These are phyloP conservation scores for Mrakia gelida DNA, from an alignment of 768 basidiomycete genomes.

Conservation along the genomic window DNA sequence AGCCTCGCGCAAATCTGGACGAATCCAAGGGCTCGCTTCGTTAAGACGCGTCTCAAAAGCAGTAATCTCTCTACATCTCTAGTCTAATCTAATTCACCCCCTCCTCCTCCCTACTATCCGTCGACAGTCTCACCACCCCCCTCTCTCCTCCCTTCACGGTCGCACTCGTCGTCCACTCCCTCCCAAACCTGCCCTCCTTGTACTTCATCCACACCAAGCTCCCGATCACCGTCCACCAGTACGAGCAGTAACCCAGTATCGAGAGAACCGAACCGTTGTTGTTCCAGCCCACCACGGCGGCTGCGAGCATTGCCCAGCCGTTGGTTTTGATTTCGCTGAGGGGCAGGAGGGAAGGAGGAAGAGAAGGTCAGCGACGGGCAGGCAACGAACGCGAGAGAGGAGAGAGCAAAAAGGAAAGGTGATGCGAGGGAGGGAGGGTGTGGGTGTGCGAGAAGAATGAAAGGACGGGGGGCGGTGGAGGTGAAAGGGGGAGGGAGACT, in stretches of 20 bases:
- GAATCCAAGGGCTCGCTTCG: too few species aligned
- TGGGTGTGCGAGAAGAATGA: background rate
- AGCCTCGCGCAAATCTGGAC: background rate
- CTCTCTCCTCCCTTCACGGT: background rate
- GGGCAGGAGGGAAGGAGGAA: background rate
- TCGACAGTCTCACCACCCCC: background rate
- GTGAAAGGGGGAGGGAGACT: background rate
- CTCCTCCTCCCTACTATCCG: background rate
- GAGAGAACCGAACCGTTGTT: conserved; percentile 25
- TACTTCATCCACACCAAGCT: conserved; percentile 22
- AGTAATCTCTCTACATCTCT: too few species aligned
- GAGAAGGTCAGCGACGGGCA: background rate
- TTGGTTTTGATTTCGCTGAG: conserved; percentile 30
- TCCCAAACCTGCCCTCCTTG: conserved; percentile 19
- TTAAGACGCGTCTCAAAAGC: too few species aligned
- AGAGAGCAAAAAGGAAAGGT: background rate
- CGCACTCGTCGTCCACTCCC: background rate
- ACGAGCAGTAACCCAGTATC: conserved; percentile 12
- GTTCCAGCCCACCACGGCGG: conserved; percentile 26
- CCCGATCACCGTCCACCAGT: conserved; percentile 19
- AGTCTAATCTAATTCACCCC: background rate
- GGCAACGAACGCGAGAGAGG: background rate
- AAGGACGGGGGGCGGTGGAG: background rate
- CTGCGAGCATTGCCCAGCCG: conserved; percentile 32
- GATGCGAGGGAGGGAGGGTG: background rate